phyloP scores from a whole-genome alignment of 805 yeast species.

The Starmerella etchellsii region DNA sequence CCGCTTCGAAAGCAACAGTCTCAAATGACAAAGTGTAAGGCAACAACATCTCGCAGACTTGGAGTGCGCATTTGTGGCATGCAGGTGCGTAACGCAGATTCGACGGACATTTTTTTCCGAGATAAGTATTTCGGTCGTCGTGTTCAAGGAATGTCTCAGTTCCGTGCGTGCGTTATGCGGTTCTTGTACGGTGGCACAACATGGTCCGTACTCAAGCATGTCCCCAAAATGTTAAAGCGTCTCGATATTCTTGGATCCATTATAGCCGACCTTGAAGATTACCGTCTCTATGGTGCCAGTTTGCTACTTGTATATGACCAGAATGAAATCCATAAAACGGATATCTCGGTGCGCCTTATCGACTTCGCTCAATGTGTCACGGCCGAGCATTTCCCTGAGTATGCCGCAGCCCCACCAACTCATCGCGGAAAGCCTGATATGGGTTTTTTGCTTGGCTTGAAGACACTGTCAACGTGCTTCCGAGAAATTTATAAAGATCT shows the following conservation, averaged over 20 bases:
- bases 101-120: constrained; percentile 43
- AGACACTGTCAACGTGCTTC: constrained; percentile 59
- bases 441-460: constrained; percentile 77
- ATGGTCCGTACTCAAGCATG: constrained; percentile 48
- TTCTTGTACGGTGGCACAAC: constrained; percentile 69
- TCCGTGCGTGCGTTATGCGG: constrained; percentile 58
- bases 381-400: constrained; percentile 37
- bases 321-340: constrained; percentile 20
- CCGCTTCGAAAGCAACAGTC: constrained; percentile 54
- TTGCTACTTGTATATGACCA: constrained; percentile 84
- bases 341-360: constrained; percentile 43
- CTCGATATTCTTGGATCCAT: constrained; percentile 46
- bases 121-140: constrained; percentile 91
- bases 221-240: constrained; percentile 52
- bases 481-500: constrained; percentile 43
- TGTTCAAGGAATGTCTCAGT: constrained; percentile 57
- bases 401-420: constrained; percentile 56
- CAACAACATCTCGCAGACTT: constrained; percentile 64
- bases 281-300: constrained; percentile 85
- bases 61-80: constrained; percentile 95
- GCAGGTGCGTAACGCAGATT: constrained; percentile 57
- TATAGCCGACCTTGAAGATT: constrained; percentile 49
- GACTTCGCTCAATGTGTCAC: constrained; percentile 93
- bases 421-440: constrained; percentile 52
- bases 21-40: constrained; percentile 66